phyloP scores from a whole-genome alignment of 2,329 filamentous ascomycete genomes.

The Rasamsonia emersonii region DNA sequence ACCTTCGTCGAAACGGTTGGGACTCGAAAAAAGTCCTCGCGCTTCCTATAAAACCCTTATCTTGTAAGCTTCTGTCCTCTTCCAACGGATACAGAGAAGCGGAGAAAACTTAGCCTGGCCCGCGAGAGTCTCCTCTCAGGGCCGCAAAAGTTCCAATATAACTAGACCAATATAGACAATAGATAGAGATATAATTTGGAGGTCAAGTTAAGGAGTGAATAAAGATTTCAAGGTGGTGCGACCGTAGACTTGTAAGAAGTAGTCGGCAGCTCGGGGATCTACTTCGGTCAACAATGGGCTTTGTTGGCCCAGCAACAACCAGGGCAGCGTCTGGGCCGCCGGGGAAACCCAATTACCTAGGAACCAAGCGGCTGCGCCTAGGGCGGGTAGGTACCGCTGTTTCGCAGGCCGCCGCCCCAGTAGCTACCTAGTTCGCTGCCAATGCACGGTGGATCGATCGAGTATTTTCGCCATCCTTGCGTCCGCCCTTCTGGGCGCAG shows the following conservation, averaged over 20 bases:
- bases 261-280: constrained; percentile 3
- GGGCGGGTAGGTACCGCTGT: too few relatives aligned
- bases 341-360: constrained; percentile 22
- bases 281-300: constrained; percentile 31
- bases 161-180: constrained; percentile 4
- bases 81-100: constrained; percentile 4
- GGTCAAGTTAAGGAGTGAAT: constrained; percentile 1
- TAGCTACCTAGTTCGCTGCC: too few relatives aligned
- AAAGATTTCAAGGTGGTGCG: neutral
- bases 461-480: too few relatives aligned
- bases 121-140: constrained; percentile 5
- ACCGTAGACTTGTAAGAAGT: constrained; percentile 5
- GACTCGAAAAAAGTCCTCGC: constrained; percentile 6
- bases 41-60: constrained; percentile 6
- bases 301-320: constrained; percentile 30
- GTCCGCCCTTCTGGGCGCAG: too few relatives aligned
- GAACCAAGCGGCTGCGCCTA: too few relatives aligned
- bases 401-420: too few relatives aligned
- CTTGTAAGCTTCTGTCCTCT: constrained; percentile 8
- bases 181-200: constrained; percentile 1
- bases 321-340: constrained; percentile 17
- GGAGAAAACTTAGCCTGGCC: constrained; percentile 11
- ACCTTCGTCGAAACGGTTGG: constrained; percentile 2
- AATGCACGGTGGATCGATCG: too few relatives aligned
- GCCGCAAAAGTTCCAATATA: constrained; percentile 5